Conservation (phyloP, 768 basidiomycete genomes). For the Serpula lacrymans region DNA sequence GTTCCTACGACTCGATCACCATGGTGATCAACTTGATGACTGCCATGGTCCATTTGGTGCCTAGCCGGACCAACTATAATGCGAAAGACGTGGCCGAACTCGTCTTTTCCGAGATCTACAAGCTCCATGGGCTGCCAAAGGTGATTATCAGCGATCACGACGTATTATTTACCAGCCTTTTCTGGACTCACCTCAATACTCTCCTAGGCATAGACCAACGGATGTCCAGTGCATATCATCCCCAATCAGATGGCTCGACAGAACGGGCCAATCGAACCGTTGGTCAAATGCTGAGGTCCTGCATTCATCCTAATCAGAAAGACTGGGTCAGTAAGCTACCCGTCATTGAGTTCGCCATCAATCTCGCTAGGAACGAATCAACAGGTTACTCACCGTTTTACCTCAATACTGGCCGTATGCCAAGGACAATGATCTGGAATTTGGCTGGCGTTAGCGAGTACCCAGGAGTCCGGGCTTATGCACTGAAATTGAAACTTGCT, state of each 20-base stretch:
- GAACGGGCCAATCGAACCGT: constrained; percentile 32
- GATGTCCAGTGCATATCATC: constrained; percentile 26
- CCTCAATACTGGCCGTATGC: constrained; percentile 29
- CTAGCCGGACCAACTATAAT: constrained; percentile 14
- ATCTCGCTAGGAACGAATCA: constrained; percentile 26
- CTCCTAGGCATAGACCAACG: constrained; percentile 13
- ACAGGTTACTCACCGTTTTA: constrained; percentile 37
- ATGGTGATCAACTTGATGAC: constrained; percentile 26
- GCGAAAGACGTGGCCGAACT: constrained; percentile 23
- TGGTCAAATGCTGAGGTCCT: constrained; percentile 26
- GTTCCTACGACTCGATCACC: constrained; percentile 23
- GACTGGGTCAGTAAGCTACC: constrained; percentile 28
- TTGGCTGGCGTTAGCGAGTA: constrained; percentile 11
- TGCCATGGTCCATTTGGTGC: constrained; percentile 21
- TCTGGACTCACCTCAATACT: constrained; percentile 24
- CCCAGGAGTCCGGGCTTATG: constrained; percentile 24
- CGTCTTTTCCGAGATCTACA: constrained; percentile 22
- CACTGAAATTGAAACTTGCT: constrained; percentile 16
- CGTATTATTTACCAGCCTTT: constrained; percentile 24
- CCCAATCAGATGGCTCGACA: constrained; percentile 34
- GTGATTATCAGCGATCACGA: constrained; percentile 25
- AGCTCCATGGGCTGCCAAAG: constrained; percentile 27
- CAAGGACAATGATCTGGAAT: constrained; percentile 29
- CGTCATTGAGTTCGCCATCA: constrained; percentile 37
- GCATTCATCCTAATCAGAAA: constrained; percentile 19